Conservation (phyloP, 1,284 basidiomycete species). For the Ustilago curta region DNA sequence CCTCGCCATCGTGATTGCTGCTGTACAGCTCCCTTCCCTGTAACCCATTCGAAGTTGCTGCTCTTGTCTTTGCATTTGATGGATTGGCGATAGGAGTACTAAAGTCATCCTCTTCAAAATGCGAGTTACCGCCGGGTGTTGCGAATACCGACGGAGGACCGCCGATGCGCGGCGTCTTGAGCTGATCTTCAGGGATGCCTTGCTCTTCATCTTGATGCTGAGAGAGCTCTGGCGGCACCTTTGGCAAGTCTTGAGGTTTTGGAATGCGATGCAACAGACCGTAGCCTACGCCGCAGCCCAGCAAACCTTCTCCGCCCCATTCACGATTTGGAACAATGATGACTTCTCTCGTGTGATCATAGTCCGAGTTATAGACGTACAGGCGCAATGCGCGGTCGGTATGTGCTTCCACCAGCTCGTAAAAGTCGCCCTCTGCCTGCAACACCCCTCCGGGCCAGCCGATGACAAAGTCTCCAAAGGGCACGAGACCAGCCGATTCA, state of each 20-base stretch:
- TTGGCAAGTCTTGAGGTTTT: constrained; percentile 56
- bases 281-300: constrained; percentile 66
- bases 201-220: constrained; percentile 18
- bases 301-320: constrained; percentile 66
- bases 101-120: constrained; percentile 29
- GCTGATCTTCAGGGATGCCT: constrained; percentile 25
- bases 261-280: constrained; percentile 63
- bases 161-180: constrained; percentile 35
- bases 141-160: constrained; percentile 28
- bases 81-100: constrained; percentile 33
- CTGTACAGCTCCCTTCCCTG: constrained; percentile 21
- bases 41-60: not conserved
- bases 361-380: constrained; percentile 96
- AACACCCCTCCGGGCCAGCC: constrained; percentile 93
- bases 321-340: constrained; percentile 63
- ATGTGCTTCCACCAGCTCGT: constrained; percentile 93
- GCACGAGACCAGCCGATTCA: constrained; percentile 80
- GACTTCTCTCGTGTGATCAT: constrained; percentile 75
- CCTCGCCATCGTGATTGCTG: constrained; percentile 36
- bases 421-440: constrained; percentile 92
- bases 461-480: constrained; percentile 87
- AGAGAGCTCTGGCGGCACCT: constrained; percentile 38
- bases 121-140: constrained; percentile 20
- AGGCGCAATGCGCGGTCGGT: constrained; percentile 90
- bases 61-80: constrained; percentile 5